Base-by-base conservation (phyloP, 169 alveolate species). In the Plasmodium gonderi region DNA sequence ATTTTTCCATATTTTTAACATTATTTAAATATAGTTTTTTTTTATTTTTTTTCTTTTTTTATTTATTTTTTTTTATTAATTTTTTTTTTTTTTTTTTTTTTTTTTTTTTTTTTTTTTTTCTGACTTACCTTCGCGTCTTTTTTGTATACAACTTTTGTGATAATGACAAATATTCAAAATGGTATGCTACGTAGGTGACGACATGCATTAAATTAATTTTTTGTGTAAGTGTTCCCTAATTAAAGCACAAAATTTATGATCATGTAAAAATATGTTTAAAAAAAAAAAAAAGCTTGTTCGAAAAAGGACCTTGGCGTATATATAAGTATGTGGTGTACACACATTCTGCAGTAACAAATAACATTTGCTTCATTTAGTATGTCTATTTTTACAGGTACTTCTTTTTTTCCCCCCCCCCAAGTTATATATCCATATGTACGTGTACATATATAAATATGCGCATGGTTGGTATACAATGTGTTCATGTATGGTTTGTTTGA, bases 391-490 rank as follows among this genome's bases (percentile, higher is more conserved):
- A 36, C 72, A 36, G 17, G 38, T 36, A 60, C 72, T 60, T 36
- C 72, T 60, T n/a, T 60, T n/a, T n/a, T n/a, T n/a, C n/a, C n/a
- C n/a, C n/a, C 72, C 72, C 40, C 72, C 72, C 72, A 23, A 20
- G 72, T 29, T n/a, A 8, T 12, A 36, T 31, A 31, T n/a, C n/a
- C n/a, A n/a, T n/a, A n/a, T n/a, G n/a, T n/a, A 54, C 26, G 36
- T 60, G 31, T n/a, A 6, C 17, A 60, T 60, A 36, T 0, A 36
- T 23, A n/a, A 20, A 60, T 60, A 60, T 60, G 29, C 26, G 38
- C 36, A n/a, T 60, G n/a, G n/a, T n/a, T n/a, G n/a, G 72, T 60
- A 12, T 60, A 3, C 72, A n/a, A n/a, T n/a, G n/a, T 60, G 36
- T 36, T 60, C 40, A 60, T 23, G 72, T 60, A 60, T 20, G 72